Evolutionary conservation across 2,329 filamentous ascomycete genomes (phyloP), one percentile per base, ranked within the genome.

Genomic region (Pseudocercospora musae): DNA sequence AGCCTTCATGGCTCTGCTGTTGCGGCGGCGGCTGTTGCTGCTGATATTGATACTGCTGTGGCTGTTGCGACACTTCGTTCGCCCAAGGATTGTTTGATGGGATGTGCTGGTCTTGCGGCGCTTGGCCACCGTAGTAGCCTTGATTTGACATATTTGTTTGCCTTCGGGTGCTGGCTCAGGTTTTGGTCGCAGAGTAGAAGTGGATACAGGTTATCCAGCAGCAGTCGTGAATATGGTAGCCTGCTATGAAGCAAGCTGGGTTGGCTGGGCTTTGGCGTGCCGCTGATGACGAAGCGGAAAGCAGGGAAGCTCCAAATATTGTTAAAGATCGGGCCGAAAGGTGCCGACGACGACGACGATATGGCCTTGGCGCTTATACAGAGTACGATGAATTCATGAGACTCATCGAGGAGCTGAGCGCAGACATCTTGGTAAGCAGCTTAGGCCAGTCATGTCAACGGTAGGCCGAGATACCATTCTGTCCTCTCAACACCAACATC

Each of bases 21-120:
- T 40, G 54, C 25, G 42, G 25, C 21, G 55, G 56, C 50, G 42
- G 60, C 27, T 54, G 60, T 15, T 37, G 46, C 23, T 62, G 49
- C 33, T 62, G 48, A 20, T 59, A 49, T 53, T 42, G 23, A 53
- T 59, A 46, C 25, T 59, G 62, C 29, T 60, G 61, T 15, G 53
- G 56, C 52, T 61, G 59, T 25, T 58, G 59, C 18, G 37, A 44
- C 23, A 52, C 42, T n/a, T 66, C 50, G 25, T 68, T 64, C 11
- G 66, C 66, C 66, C 66, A 68, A 4, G 66, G 66, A 46, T 68
- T 68, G 10, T 54, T 64, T 20, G 37, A 61, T 7, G 63, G 63
- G 15, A 64, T 46, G 29, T 59, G 56, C 37, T 58, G 50, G 20
- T 60, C 59, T 25, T 62, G 59, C 20, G 62, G 54, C 46, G 50